Conservation (phyloP, 352 stramenopile species). For the Phytophthora idaei region DNA sequence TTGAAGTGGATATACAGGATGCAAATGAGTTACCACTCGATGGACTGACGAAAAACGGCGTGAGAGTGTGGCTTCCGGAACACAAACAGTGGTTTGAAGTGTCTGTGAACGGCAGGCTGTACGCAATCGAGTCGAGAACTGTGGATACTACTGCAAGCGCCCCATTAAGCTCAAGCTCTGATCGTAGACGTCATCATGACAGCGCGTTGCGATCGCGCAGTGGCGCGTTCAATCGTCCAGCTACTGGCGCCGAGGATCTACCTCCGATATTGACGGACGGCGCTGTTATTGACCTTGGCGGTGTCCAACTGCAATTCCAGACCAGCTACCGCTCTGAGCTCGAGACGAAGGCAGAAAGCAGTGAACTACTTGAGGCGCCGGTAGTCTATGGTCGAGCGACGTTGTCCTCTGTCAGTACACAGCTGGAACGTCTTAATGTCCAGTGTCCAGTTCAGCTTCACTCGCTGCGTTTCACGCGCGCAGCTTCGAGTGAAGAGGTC, state of each 20-base stretch:
- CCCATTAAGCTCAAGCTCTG: slow-evolving; percentile 12
- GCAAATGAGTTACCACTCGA: slow-evolving; percentile 56
- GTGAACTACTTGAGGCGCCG: slow-evolving; percentile 29
- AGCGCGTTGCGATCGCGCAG: slow-evolving; percentile 40
- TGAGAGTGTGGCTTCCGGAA: slow-evolving; percentile 78
- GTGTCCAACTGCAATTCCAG: slow-evolving; percentile 81
- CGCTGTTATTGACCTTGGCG: slow-evolving; percentile 77
- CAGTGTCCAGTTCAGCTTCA: slow-evolving; percentile 84
- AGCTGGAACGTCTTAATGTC: slow-evolving; percentile 72
- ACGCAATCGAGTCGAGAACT: slow-evolving; percentile 58
- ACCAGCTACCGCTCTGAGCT: slow-evolving; percentile 39
- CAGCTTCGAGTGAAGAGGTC: slow-evolving; percentile 46
- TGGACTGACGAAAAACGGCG: slow-evolving; percentile 82
- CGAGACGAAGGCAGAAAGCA: slow-evolving; percentile 32
- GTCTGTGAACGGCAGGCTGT: slow-evolving; percentile 79
- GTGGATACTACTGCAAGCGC: slow-evolving; percentile 11
- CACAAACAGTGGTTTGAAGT: slow-evolving; percentile 81
- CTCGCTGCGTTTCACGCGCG: slow-evolving; percentile 58
- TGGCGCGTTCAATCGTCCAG: slow-evolving; percentile 74
- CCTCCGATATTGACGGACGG: slow-evolving; percentile 66
- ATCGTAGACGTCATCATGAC: slow-evolving; percentile 22
- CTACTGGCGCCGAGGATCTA: slow-evolving; percentile 35
- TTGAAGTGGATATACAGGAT: slow-evolving; percentile 47
- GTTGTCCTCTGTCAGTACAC: slow-evolving; percentile 58
- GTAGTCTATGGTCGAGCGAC: slow-evolving; percentile 41